These are phyloP conservation scores for Maudiozyma barnettii DNA, from an alignment of 805 yeast genomes.

Conservation along the genomic window DNA sequence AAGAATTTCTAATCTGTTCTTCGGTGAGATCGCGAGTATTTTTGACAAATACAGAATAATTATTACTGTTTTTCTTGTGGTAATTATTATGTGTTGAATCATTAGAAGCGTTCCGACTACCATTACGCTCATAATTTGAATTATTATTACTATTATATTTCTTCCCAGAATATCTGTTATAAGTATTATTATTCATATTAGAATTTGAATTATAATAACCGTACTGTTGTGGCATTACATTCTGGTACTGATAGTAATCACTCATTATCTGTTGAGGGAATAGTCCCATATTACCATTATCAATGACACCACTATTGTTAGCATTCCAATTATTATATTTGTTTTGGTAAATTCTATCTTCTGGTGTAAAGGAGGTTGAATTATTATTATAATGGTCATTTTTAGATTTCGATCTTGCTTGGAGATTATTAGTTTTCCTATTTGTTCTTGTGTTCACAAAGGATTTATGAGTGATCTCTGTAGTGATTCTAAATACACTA, in stretches of 20 bases:
- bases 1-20: slow-evolving; percentile 36
- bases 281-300: not conserved
- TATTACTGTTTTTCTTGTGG: not conserved
- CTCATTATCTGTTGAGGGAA: not conserved
- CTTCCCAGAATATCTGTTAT: not conserved
- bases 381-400: not conserved
- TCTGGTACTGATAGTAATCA: not conserved
- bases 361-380: not conserved
- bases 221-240: not conserved
- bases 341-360: not conserved
- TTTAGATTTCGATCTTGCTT: not conserved
- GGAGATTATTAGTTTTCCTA: not conserved
- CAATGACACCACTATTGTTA: not conserved
- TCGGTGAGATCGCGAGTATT: slow-evolving; percentile 41
- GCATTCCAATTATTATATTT: not conserved
- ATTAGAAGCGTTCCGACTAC: not conserved
- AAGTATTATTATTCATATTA: not conserved
- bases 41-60: slow-evolving; percentile 43
- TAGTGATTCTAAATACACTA: slow-evolving; percentile 52
- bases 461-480: not conserved
- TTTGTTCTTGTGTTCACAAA: not conserved
- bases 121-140: not conserved
- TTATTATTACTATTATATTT: not conserved
- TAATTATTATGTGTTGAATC: not conserved
- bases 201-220: not conserved